Conservation (phyloP, 257 asterid genomes). For the Plantago elongata region DNA sequence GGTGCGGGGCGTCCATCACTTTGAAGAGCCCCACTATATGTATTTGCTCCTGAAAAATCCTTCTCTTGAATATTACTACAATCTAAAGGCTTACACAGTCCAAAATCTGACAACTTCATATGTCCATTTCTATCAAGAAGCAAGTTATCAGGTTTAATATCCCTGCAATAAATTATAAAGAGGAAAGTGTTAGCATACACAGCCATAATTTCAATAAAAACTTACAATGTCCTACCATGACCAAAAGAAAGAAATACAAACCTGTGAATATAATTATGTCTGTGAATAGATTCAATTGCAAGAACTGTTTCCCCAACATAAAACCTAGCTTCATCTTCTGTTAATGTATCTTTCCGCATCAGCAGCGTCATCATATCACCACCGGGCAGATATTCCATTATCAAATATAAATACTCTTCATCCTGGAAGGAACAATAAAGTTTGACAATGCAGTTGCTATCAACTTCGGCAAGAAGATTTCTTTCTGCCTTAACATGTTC, state of each 20-base stretch:
- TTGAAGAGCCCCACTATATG: constrained; percentile 72
- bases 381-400: constrained; percentile 98
- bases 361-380: constrained; percentile 99
- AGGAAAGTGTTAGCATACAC: constrained; percentile 7
- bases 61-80: constrained; percentile 90
- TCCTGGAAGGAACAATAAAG: constrained; percentile 98
- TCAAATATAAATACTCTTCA: constrained; percentile 85
- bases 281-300: constrained; percentile 94
- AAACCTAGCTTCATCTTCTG: constrained; percentile 87
- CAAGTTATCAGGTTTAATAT: constrained; percentile 96
- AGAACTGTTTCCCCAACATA: constrained; percentile 94
- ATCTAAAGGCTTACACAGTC: constrained; percentile 91
- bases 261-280: constrained; percentile 94
- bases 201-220: constrained; percentile 16
- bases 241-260: constrained; percentile 26
- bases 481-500: constrained; percentile 95
- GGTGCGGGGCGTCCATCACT: constrained; percentile 89
- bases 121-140: constrained; percentile 93
- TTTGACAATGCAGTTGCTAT: constrained; percentile 92
- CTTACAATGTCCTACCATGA: constrained; percentile 15
- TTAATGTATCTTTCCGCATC: constrained; percentile 89
- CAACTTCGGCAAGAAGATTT: constrained; percentile 92
- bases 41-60: constrained; percentile 73
- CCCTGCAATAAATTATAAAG: constrained; percentile 48
- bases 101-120: constrained; percentile 95